Conservation (phyloP, 495 filamentous ascomycete genomes). For the Barbatosphaeria neglecta region DNA sequence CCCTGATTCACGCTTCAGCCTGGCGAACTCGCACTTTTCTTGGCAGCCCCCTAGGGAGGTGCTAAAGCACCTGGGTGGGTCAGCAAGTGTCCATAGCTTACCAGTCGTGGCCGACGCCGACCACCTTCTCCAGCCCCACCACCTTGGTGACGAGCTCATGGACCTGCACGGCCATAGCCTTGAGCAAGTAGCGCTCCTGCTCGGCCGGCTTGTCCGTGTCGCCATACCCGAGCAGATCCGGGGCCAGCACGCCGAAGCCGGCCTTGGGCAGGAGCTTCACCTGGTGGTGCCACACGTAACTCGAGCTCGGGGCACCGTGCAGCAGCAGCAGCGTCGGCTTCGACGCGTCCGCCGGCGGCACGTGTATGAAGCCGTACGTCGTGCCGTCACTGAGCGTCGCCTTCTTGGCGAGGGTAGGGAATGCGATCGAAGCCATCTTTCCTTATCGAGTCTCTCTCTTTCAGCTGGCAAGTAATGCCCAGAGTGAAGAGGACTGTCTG, state of each 20-base stretch:
- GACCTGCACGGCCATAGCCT: slow-evolving; percentile 25
- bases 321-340: slow-evolving; percentile 28
- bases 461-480: too few relatives aligned
- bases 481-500: too few relatives aligned
- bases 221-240: slow-evolving; percentile 40
- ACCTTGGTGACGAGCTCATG: slow-evolving; percentile 19
- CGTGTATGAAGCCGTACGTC: slow-evolving; percentile 21
- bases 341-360: slow-evolving; percentile 4
- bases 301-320: slow-evolving; percentile 32
- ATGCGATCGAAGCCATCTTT: slow-evolving; percentile 6
- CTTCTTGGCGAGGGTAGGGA: slow-evolving; percentile 5
- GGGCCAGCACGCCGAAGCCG: slow-evolving; percentile 35
- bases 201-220: slow-evolving; percentile 27
- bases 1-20: slow-evolving; percentile 1
- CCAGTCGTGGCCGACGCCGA: slow-evolving; percentile 21
- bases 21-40: too few relatives aligned
- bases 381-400: slow-evolving; percentile 9
- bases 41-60: too few relatives aligned
- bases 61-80: too few relatives aligned
- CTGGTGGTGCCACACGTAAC: slow-evolving; percentile 34
- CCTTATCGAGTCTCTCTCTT: too few relatives aligned
- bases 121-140: slow-evolving; percentile 5
- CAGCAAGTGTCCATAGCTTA: too few relatives aligned
- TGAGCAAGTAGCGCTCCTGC: slow-evolving; percentile 17
- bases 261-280: slow-evolving; percentile 16